Base-by-base conservation (phyloP, 306 rosid species). In the apple (Malus domestica) region DNA sequence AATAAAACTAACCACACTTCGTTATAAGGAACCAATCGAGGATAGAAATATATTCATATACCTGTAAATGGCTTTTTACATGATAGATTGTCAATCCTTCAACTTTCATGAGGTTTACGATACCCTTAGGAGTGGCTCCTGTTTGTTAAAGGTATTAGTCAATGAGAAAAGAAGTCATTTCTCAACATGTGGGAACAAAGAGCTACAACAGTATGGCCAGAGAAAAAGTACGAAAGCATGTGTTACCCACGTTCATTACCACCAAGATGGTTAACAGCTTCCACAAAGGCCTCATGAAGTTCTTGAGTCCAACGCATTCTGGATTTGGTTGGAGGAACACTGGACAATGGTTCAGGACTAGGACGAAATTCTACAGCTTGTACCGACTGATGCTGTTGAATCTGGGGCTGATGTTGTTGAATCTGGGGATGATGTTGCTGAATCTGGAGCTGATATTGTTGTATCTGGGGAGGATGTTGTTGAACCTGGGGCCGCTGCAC, bases 301-400 rank as follows among this genome's bases (percentile, higher is more conserved):
- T 95, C 97, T 54, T 89, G 99, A 14, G 97, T 90, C 99, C 99
- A 95, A 42, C 99, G 96, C 97, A 95, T 95, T 84, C 99, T 86
- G 40, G 92, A 72, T 84, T 93, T 93, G 35, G 84, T 70, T 76
- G 96, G 79, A 18, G 92, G 68, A 69, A 83, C 89, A 67, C 83
- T 38, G 13, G 90, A 70, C 46, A 58, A 78, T 5, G 96, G 78
- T 29, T 73, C 90, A 74, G 86, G 73, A 66, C 66, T 69, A 46
- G 83, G 64, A 25, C 44, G 76, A 66, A 80, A 76, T 76, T 94
- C 97, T 75, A 42, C 83, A 45, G 86, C 79, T 73, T 71, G 84
- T 76, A 71, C 33, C 51, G 81, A 69, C 71, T 66, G 88, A 73
- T 75, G 81, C 78, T 60, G 86, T 29, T 81, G 62, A 79, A 70